Evolutionary conservation across 2,329 filamentous ascomycete genomes (phyloP), one percentile per base, ranked within the genome.

Genomic region (Curvularia hawaiiensis): DNA sequence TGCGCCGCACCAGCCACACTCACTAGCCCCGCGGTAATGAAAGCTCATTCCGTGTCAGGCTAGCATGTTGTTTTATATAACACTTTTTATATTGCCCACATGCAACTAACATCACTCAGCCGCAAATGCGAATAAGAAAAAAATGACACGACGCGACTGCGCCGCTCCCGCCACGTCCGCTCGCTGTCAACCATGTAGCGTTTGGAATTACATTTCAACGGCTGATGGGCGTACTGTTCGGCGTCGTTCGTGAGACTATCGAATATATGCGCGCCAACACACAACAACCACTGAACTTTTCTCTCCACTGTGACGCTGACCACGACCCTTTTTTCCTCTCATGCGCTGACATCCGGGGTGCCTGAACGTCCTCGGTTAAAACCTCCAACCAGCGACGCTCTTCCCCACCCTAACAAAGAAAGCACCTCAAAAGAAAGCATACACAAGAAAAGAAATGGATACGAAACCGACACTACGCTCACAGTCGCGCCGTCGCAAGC

Each of bases 401-500:
- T 28, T n/a, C 22, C 24, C 22, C 41, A n/a, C 26, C 7, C 41
- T 20, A 6, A 26, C 12, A 26, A 43, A 43, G 22, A 28, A 44
- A 28, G 35, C 22, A 49, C 10, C 16, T 20, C 24, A n/a, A 9
- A 39, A 30, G 30, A 14, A 33, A 33, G 31, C 35, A 38, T 38
- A 31, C 16, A 47, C 44, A 22, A n/a, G 18, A 28, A 22, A 47
- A 47, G 20, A 26, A 14, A 67, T 63, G 60, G 50, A 58, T 28
- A n/a, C 45, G 38, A 67, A 65, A 31, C 31, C 50, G 31, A 33
- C 51, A 41, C 9, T 56, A 44, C 35, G 10, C n/a, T 40, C 35
- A 22, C 68, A 68, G 62, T 62, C 68, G 7, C 59, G 64, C 24
- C 65, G 68, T 1, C 63, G 64, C 18, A 73, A 71, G 50, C 41